Evolutionary conservation across 345 rosid species (phyloP), one percentile per base, ranked within the genome.

Genomic region (Eutrema heterophyllum): DNA sequence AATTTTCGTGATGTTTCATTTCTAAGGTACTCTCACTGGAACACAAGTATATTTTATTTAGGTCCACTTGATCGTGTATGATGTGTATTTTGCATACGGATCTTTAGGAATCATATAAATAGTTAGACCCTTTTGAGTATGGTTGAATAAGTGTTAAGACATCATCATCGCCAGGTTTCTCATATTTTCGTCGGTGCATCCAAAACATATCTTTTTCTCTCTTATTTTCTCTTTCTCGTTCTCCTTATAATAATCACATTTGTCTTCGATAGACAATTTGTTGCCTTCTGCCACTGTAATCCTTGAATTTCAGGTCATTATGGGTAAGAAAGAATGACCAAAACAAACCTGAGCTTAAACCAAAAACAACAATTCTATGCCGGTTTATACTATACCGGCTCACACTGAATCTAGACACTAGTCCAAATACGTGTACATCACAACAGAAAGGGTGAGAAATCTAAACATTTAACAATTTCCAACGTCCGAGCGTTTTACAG

Each of bases 61-160:
- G 58, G 78, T 59, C 65, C 33, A 8, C 9, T 39, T 26, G 61
- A n/a, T 54, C 24, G 21, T 40, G 72, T 57, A 57, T 66, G 60
- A 38, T 74, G 60, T 30, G 41, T 62, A 63, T 63, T 27, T 63
- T 62, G 16, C 26, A 62, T 8, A 51, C 7, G 35, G n/a, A 39
- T 27, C 5, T 40, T 29, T 15, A 40, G 51, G 59, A 52, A 27
- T 50, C 18, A 2, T 26, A 52, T 3, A 43, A 5, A 30, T 45
- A 48, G 6, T 9, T 44, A 6, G 30, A 46, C 11, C 12, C 54
- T 15, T 64, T 63, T 44, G n/a, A 29, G 52, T 29, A 43, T 61
- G 5, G 27, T n/a, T 45, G 54, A 45, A 45, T 10, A 30, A 64
- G n/a, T 24, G 18, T 5, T 14, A 15, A 27, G 30, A 5, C 53